Conservation (phyloP, 352 stramenopile species). For the Globisporangium rhizosaccharum region DNA sequence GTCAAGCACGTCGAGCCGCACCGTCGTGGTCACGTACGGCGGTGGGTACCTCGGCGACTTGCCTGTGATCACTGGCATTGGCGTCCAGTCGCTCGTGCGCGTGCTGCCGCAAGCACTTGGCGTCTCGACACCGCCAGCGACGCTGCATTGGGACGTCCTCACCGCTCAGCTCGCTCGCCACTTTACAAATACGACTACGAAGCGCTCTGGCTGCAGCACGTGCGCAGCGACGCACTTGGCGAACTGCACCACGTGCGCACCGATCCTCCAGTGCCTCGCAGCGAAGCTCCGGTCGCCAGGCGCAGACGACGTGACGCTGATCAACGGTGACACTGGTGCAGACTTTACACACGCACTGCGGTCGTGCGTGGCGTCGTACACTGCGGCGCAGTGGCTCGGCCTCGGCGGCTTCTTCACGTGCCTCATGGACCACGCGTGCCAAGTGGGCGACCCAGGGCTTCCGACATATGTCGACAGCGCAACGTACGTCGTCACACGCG, state of each 20-base stretch:
- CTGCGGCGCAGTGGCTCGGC: not conserved
- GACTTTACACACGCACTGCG: constrained; percentile 3
- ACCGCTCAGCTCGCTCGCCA: not conserved
- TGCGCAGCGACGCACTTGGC: not conserved
- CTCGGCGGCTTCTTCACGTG: constrained; percentile 9
- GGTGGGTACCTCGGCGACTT: constrained; percentile 8
- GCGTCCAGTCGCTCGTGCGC: not conserved
- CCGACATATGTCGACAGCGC: not conserved
- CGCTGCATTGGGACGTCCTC: constrained; percentile 4
- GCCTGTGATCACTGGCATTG: not conserved
- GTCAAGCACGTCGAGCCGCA: not conserved
- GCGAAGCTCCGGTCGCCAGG: not conserved
- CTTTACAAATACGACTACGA: not conserved
- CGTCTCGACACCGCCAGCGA: not conserved
- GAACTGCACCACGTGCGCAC: not conserved
- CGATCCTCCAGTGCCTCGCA: constrained; percentile 4
- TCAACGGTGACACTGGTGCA: constrained; percentile 1
- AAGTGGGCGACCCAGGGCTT: not conserved
- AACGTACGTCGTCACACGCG: constrained; percentile 3
- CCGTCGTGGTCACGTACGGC: constrained; percentile 4
- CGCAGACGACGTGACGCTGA: constrained; percentile 1
- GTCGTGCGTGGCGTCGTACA: constrained; percentile 1
- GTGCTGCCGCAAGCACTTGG: not conserved
- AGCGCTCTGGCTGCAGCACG: not conserved
- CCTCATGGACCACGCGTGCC: constrained; percentile 8